A percentile compares a stretch with the other conserved stretches of the same genome.
These are phyloP conservation scores for Candida glucosophila DNA, from an alignment of 1,139 yeast species.

Conservation along the genomic window DNA sequence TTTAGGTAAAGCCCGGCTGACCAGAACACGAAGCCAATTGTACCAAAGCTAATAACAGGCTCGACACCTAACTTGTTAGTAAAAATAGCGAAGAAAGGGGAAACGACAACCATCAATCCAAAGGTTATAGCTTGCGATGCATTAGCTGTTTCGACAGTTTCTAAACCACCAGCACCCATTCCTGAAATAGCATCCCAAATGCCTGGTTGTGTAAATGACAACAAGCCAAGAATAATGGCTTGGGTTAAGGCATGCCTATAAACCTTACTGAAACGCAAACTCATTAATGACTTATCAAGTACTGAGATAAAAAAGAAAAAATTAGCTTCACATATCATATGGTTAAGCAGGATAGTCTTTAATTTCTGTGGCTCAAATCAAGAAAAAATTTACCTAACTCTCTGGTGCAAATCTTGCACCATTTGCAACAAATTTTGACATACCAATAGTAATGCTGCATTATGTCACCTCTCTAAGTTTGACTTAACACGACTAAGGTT, in stretches of 20 bases:
- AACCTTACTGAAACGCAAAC: too few species aligned
- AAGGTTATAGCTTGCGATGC: constrained; percentile 8
- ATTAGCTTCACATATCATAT: too few species aligned
- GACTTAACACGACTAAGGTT: too few species aligned
- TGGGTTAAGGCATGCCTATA: constrained; percentile 7
- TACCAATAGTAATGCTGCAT: too few species aligned
- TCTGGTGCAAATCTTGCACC: too few species aligned
- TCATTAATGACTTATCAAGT: too few species aligned
- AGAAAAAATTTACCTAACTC: too few species aligned
- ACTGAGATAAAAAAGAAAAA: too few species aligned
- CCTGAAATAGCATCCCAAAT: constrained; percentile 11
- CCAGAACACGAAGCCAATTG: constrained; percentile 13
- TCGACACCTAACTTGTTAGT: constrained; percentile 9
- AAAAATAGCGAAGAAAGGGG: constrained; percentile 10
- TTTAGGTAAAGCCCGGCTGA: constrained; percentile 16
- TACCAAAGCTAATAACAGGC: constrained; percentile 8
- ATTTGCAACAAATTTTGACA: too few species aligned
- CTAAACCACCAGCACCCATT: constrained; percentile 16
- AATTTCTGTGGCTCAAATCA: too few species aligned
- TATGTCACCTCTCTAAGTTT: too few species aligned
- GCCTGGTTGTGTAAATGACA: constrained; percentile 16
- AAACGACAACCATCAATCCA: constrained; percentile 11
- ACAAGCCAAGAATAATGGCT: constrained; percentile 12
- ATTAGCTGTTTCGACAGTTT: constrained; percentile 8
- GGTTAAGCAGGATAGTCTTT: too few species aligned